These are phyloP conservation scores for Populus alba DNA, from an alignment of 345 rosid genomes.

Conservation along the genomic window DNA sequence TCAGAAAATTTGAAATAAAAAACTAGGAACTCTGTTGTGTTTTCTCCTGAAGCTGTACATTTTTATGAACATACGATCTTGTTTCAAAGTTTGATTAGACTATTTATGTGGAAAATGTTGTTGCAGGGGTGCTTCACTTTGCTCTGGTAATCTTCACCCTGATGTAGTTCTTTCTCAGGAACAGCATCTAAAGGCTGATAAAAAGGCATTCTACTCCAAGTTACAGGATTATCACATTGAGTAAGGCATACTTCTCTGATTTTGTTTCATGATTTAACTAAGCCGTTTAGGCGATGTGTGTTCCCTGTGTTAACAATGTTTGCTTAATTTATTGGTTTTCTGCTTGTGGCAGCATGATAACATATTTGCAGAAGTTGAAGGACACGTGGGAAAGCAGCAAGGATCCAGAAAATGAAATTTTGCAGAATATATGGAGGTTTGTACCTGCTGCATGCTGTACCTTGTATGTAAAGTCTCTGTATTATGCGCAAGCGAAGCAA, in stretches of 20 bases:
- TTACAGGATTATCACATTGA: constrained; percentile 71
- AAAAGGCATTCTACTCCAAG: constrained; percentile 52
- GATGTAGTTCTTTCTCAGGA: constrained; percentile 63
- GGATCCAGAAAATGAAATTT: constrained; percentile 62
- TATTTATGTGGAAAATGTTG: constrained; percentile 36
- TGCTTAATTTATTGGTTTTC: constrained; percentile 18
- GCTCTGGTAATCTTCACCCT: constrained; percentile 77
- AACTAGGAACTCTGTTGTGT: not conserved
- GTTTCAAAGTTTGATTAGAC: constrained; percentile 15
- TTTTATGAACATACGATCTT: constrained; percentile 8
- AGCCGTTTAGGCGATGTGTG: constrained; percentile 4
- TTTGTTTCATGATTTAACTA: not conserved
- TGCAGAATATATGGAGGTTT: constrained; percentile 61
- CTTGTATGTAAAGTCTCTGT: not conserved
- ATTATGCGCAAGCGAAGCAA: not conserved
- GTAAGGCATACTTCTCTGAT: constrained; percentile 42
- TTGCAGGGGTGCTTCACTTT: constrained; percentile 78
- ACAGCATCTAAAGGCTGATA: constrained; percentile 44
- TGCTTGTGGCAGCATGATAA: constrained; percentile 65
- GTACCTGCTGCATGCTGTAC: constrained; percentile 20
- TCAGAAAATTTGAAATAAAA: not conserved
- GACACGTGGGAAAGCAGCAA: constrained; percentile 68
- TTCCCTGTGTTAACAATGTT: constrained; percentile 14
- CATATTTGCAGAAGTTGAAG: constrained; percentile 67
- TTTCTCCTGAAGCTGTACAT: not conserved